A percentile compares a stretch with the other conserved stretches of the same genome.
Evolutionary conservation across 2,329 filamentous ascomycete species (phyloP).

Genomic region (Byssoonygena ceratinophila): DNA sequence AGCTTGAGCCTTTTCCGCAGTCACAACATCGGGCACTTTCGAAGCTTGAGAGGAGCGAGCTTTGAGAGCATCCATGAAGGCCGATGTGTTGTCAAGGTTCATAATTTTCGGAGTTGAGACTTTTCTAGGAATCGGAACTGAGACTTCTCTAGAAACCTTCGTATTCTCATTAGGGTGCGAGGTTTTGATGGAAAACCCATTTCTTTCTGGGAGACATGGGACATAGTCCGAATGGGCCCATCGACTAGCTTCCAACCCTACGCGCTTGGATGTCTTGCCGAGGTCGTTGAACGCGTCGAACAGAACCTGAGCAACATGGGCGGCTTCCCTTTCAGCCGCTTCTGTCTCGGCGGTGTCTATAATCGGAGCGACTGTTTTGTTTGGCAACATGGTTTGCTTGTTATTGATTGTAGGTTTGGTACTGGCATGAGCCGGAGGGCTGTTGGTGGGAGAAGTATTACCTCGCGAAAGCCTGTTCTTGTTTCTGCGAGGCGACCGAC

Average conservation of each 20-base stretch:
- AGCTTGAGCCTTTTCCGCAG: not conserved
- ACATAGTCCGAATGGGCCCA: no score
- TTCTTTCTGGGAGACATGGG: no score
- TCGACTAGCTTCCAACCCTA: conserved; percentile 8
- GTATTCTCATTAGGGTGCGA: no score
- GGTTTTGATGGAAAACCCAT: no score
- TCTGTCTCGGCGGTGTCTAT: not conserved
- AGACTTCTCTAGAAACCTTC: no score
- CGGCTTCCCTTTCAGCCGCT: conserved; percentile 2
- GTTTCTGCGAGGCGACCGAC: not conserved
- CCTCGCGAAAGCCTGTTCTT: not conserved
- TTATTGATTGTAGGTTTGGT: not conserved
- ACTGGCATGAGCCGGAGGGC: not conserved
- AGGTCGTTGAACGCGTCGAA: conserved; percentile 6
- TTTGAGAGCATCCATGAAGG: conserved; percentile 24
- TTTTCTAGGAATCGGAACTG: no score
- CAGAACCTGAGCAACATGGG: not conserved
- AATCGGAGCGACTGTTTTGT: not conserved
- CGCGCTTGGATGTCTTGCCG: not conserved
- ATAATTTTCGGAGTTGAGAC: not conserved
- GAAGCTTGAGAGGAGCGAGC: conserved; percentile 12
- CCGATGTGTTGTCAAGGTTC: conserved; percentile 21
- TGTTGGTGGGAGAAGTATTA: not conserved
- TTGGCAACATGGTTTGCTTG: not conserved
- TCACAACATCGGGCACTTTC: not conserved